Evolutionary conservation across 2,329 filamentous ascomycete species (phyloP).

Genomic region (Penicillium fuscoglaucum): DNA sequence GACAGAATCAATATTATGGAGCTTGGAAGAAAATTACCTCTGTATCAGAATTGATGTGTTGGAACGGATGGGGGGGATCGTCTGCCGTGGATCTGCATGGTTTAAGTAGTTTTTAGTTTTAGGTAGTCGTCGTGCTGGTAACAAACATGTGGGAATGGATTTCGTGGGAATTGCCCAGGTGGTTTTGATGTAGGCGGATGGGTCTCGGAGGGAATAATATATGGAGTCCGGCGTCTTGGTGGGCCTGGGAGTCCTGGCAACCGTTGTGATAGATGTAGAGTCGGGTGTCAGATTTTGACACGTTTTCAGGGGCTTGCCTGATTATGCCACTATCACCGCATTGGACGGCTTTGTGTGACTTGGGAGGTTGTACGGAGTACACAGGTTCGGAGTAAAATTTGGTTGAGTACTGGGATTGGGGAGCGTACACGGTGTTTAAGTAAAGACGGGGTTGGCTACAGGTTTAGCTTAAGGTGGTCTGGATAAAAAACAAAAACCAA

Average conservation of each 20-base stretch:
- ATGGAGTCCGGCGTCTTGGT: constrained; percentile 6
- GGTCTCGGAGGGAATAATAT: constrained; percentile 12
- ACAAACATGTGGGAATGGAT: constrained; percentile 12
- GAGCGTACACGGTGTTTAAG: not conserved
- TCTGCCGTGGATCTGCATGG: constrained; percentile 10
- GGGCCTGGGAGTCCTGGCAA: constrained; percentile 13
- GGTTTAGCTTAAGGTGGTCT: not conserved
- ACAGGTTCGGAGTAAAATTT: not conserved
- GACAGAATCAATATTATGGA: not conserved
- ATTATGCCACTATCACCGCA: not conserved
- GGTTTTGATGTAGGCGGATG: constrained; percentile 4
- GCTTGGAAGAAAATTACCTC: constrained; percentile 9
- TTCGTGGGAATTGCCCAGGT: constrained; percentile 6
- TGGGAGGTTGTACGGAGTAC: not conserved
- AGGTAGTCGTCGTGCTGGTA: not conserved
- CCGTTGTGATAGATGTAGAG: constrained; percentile 10
- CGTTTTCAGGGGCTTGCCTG: constrained; percentile 10
- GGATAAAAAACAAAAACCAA: not conserved
- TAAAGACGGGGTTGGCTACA: not conserved
- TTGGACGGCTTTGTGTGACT: not conserved
- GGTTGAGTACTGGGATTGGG: not conserved
- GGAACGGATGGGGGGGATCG: constrained; percentile 3
- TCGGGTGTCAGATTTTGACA: not conserved
- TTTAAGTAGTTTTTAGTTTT: constrained; percentile 7
- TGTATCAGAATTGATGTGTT: constrained; percentile 16